phyloP scores from a whole-genome alignment of 352 stramenopile genomes.

The Phytopythium oedochilum region DNA sequence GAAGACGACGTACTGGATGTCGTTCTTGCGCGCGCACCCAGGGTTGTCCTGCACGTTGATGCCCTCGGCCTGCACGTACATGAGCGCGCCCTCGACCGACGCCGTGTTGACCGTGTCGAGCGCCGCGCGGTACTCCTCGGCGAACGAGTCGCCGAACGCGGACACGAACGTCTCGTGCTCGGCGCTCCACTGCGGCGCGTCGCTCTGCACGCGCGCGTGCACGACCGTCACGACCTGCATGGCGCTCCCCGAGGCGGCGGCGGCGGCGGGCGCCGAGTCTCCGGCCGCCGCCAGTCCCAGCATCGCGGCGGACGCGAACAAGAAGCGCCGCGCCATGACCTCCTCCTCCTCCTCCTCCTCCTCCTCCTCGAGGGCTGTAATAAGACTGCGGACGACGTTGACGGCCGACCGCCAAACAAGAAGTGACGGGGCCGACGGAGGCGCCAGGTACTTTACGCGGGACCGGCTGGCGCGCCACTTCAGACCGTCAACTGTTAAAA shows the following conservation, averaged over 20 bases:
- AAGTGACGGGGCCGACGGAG: neutral
- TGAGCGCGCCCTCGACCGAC: slow-evolving; percentile 68
- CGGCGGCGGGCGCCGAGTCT: neutral
- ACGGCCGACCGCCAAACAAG: neutral
- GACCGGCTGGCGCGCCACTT: neutral
- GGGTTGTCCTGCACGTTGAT: slow-evolving; percentile 39
- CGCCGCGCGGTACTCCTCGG: slow-evolving; percentile 28
- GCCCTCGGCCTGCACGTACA: slow-evolving; percentile 77
- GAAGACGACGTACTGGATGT: slow-evolving; percentile 68
- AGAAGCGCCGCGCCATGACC: neutral
- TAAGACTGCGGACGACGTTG: neutral
- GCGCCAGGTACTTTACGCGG: neutral
- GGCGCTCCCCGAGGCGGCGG: neutral
- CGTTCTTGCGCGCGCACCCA: slow-evolving; percentile 59
- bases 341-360: no score
- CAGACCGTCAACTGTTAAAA: no score
- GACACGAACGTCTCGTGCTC: slow-evolving; percentile 14
- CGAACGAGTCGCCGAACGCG: slow-evolving; percentile 22
- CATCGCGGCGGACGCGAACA: neutral
- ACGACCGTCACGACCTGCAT: slow-evolving; percentile 30
- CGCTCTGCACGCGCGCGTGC: slow-evolving; percentile 41
- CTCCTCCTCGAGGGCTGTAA: no score
- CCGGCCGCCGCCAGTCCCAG: neutral
- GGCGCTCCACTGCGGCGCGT: slow-evolving; percentile 27
- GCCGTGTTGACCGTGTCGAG: slow-evolving; percentile 78